phyloP scores from a whole-genome alignment of 2,329 filamentous ascomycete species.

The Pseudopithomyces chartarum region DNA sequence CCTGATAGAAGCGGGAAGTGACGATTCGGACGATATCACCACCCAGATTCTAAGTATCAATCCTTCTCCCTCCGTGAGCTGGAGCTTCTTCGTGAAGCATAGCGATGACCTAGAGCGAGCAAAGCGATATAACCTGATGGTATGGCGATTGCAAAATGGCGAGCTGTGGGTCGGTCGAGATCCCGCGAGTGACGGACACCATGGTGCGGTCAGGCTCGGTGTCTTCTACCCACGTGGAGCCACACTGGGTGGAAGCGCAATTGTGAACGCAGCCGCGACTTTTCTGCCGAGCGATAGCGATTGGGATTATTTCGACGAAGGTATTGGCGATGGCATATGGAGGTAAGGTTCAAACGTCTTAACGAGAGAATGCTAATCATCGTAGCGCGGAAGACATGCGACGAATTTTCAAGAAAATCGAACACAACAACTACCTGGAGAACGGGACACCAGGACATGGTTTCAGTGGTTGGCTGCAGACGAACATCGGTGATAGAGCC shows the following conservation, averaged over 20 bases:
- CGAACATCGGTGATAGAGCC: not conserved
- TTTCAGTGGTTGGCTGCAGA: slow-evolving; percentile 15
- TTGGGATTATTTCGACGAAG: slow-evolving; percentile 59
- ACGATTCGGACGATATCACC: slow-evolving; percentile 2
- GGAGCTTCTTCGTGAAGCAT: slow-evolving; percentile 16
- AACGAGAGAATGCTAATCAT: too few relatives aligned
- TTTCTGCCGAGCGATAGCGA: slow-evolving; percentile 61
- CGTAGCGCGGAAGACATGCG: too few relatives aligned
- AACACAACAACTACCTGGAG: slow-evolving; percentile 5
- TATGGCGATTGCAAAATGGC: slow-evolving; percentile 8
- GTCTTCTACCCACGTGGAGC: slow-evolving; percentile 17
- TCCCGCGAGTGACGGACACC: too few relatives aligned
- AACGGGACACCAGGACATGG: slow-evolving; percentile 23
- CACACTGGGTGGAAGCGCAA: slow-evolving; percentile 24
- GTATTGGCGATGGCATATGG: slow-evolving; percentile 53
- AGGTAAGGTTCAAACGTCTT: slow-evolving; percentile 39
- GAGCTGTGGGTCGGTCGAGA: slow-evolving; percentile 11
- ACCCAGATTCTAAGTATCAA: not conserved
- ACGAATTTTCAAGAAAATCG: too few relatives aligned
- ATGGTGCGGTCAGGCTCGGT: slow-evolving; percentile 53
- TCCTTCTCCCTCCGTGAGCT: not conserved
- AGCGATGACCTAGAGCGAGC: slow-evolving; percentile 11
- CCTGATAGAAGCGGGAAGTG: slow-evolving; percentile 19
- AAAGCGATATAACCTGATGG: slow-evolving; percentile 11
- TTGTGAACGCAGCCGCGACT: slow-evolving; percentile 65